phyloP scores from a whole-genome alignment of 2,329 filamentous ascomycete genomes.

The Coniella vitis region DNA sequence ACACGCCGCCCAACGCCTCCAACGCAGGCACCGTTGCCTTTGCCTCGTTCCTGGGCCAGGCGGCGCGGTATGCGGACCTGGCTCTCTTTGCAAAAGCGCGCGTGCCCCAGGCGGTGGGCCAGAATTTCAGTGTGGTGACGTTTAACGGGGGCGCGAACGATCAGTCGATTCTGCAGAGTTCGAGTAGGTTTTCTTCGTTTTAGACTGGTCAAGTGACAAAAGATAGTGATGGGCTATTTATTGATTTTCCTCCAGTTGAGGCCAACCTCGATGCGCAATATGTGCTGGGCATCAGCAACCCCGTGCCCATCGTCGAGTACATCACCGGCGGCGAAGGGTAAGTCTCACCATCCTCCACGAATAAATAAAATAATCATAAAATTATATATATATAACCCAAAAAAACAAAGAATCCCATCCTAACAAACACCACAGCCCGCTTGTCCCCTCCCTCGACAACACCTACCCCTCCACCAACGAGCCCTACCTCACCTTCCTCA shows the following conservation, averaged over 20 bases:
- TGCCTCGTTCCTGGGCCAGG: slow-evolving; percentile 40
- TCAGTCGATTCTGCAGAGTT: slow-evolving; percentile 33
- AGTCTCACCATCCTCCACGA: neutral
- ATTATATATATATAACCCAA: neutral
- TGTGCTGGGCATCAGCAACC: slow-evolving; percentile 16
- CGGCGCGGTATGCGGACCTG: slow-evolving; percentile 43
- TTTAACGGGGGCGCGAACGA: slow-evolving; percentile 50
- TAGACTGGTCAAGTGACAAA: too few species aligned
- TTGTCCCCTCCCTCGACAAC: slow-evolving; percentile 44
- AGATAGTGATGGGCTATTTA: too few species aligned
- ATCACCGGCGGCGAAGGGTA: slow-evolving; percentile 20
- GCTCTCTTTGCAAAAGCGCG: slow-evolving; percentile 42
- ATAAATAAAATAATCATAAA: too few species aligned
- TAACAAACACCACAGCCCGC: too few species aligned
- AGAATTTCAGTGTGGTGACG: slow-evolving; percentile 48
- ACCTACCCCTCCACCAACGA: slow-evolving; percentile 57
- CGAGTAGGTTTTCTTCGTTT: slow-evolving; percentile 21
- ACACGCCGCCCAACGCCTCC: slow-evolving; percentile 25
- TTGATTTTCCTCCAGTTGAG: slow-evolving; percentile 20
- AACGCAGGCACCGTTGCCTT: slow-evolving; percentile 29
- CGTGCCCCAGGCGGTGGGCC: slow-evolving; percentile 42
- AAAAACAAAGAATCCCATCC: too few species aligned
- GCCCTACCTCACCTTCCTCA: slow-evolving; percentile 58
- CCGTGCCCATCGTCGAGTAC: slow-evolving; percentile 22
- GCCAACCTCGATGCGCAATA: slow-evolving; percentile 23